A percentile compares a stretch with the other conserved stretches of the same genome.
These are phyloP conservation scores for Thermomucor indicae-seudaticae DNA, from an alignment of 371 early-diverging fungal genomes.

Conservation along the genomic window DNA sequence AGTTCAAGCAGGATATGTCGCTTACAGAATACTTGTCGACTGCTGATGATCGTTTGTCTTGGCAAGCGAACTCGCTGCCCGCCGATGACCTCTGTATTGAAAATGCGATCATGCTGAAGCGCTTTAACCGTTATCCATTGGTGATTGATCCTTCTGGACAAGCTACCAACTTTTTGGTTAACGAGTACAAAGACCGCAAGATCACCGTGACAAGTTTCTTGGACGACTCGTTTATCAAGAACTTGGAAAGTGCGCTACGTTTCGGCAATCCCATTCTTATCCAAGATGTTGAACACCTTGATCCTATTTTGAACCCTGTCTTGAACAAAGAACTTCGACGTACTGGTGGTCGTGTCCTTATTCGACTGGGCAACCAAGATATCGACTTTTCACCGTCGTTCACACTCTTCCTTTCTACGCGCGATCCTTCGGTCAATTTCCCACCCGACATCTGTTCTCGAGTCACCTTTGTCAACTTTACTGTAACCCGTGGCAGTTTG, in stretches of 20 bases:
- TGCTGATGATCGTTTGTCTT: conserved; percentile 89
- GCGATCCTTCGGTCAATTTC: conserved; percentile 91
- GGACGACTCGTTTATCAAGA: conserved; percentile 96
- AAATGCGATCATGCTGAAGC: conserved; percentile 95
- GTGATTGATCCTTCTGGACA: conserved; percentile 97
- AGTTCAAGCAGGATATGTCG: conserved; percentile 80
- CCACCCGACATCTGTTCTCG: conserved; percentile 95
- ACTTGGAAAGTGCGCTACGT: conserved; percentile 94
- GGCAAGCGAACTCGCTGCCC: conserved; percentile 87
- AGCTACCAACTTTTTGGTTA: conserved; percentile 85
- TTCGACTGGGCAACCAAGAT: conserved; percentile 94
- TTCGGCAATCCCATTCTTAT: conserved; percentile 98
- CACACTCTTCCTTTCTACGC: conserved; percentile 89
- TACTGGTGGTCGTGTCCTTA: conserved; percentile 95
- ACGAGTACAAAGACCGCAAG: conserved; percentile 83
- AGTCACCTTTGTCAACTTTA: conserved; percentile 98
- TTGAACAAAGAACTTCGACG: conserved; percentile 95
- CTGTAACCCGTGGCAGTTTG: conserved; percentile 92
- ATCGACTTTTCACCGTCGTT: conserved; percentile 98
- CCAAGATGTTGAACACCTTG: conserved; percentile 95
- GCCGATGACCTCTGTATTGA: conserved; percentile 93
- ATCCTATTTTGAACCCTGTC: conserved; percentile 96
- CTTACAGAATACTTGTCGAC: conserved; percentile 89
- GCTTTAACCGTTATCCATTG: conserved; percentile 93
- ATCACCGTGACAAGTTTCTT: conserved; percentile 95